These are phyloP conservation scores for Helichrysum umbraculigerum DNA, from an alignment of 129 eudicot genomes.

Conservation along the genomic window DNA sequence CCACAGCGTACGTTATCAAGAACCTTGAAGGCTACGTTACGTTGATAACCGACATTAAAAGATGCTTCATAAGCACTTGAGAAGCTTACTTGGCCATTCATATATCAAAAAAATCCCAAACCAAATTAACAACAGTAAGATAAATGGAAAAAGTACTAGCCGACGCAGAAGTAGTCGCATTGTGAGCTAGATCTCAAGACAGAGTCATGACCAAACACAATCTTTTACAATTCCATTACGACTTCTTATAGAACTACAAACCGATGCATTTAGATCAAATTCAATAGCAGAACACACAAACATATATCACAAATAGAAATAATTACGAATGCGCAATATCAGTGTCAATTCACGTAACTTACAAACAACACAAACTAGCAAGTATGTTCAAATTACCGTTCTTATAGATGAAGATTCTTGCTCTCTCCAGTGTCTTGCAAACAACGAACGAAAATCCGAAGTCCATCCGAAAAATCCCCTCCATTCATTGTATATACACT, in stretches of 20 bases:
- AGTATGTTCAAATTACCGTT: conserved; percentile 49
- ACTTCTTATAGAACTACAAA: not conserved
- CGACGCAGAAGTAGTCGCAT: not conserved
- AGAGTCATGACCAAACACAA: conserved; percentile 6
- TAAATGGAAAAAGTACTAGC: not conserved
- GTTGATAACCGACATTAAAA: not conserved
- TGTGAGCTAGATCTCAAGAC: conserved; percentile 20
- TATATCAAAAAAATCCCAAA: not conserved
- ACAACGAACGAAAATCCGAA: conserved; percentile 63
- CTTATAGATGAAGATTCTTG: conserved; percentile 61
- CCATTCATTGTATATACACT: conserved; percentile 94
- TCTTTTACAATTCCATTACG: conserved; percentile 6
- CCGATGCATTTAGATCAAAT: conserved; percentile 12
- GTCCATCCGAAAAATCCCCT: conserved; percentile 79
- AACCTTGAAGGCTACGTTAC: conserved; percentile 3
- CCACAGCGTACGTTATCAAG: conserved; percentile 7
- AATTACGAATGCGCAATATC: not conserved
- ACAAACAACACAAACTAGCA: conserved; percentile 14
- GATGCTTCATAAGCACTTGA: conserved; percentile 14
- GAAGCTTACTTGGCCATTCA: conserved; percentile 3
- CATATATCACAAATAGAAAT: not conserved
- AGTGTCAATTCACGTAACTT: not conserved
- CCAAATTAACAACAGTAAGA: conserved; percentile 10
- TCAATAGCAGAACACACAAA: not conserved
- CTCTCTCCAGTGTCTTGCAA: conserved; percentile 62